Percentiles rank a stretch among this genome's conserved stretches.
phyloP scores from a whole-genome alignment of 352 stramenopile species.

The Thalassiosira exigua region DNA sequence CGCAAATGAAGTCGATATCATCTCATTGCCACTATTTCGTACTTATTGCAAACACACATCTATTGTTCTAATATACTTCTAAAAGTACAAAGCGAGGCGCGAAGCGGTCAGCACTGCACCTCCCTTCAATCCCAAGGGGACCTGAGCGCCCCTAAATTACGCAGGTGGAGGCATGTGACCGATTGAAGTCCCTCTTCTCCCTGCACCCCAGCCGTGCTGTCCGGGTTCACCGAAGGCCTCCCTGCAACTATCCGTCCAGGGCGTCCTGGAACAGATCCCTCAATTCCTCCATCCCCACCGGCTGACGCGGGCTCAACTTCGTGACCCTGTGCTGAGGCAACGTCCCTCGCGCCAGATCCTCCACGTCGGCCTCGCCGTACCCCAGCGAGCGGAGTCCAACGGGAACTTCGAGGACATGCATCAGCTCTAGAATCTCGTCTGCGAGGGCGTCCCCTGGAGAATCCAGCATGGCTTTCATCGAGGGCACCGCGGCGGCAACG shows the following conservation, averaged over 20 bases:
- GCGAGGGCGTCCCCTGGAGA: slow-evolving; percentile 61
- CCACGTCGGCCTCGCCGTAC: slow-evolving; percentile 62
- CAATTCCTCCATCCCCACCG: slow-evolving; percentile 62
- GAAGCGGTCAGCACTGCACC: no score
- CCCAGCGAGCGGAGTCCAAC: slow-evolving; percentile 61
- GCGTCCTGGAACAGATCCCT: slow-evolving; percentile 59
- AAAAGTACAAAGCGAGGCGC: no score
- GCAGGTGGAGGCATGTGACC: no score
- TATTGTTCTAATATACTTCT: no score
- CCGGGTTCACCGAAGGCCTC: no score
- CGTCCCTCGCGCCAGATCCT: slow-evolving; percentile 63
- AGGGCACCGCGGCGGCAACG: background rate
- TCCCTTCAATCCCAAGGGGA: no score
- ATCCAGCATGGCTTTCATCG: slow-evolving; percentile 38
- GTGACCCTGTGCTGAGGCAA: slow-evolving; percentile 73
- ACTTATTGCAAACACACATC: no score
- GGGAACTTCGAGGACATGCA: slow-evolving; percentile 62
- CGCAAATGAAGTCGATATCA: no score
- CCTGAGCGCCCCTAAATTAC: no score
- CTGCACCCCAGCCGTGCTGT: no score
- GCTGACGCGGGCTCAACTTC: slow-evolving; percentile 63
- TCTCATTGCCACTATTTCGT: no score
- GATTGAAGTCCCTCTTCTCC: no score
- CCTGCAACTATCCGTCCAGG: slow-evolving; percentile 24
- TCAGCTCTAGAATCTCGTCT: slow-evolving; percentile 67